Evolutionary conservation across 2,329 filamentous ascomycete species (phyloP).

Genomic region (Diaporthe humulicola): DNA sequence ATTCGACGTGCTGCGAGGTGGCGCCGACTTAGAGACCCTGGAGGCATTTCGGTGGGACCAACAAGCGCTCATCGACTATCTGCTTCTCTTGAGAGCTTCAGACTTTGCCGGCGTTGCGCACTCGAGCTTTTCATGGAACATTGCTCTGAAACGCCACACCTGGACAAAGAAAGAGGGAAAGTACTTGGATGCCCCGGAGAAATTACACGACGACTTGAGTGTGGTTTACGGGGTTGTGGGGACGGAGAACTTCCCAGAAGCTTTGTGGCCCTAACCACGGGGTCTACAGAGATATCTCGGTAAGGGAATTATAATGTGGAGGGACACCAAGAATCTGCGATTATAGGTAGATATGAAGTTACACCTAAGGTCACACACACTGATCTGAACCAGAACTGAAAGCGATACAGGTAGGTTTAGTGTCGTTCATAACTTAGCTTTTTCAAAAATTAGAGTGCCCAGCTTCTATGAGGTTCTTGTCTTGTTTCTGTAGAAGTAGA

Average conservation of each 20-base stretch:
- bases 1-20: conserved; percentile 9
- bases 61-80: conserved; percentile 33
- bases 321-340: not conserved
- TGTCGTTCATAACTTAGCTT: conserved; percentile 58
- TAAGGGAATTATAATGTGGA: no score
- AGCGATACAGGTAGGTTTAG: no score
- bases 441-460: conserved; percentile 65
- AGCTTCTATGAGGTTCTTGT: conserved; percentile 70
- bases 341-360: not conserved
- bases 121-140: conserved; percentile 36
- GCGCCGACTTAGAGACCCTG: not conserved
- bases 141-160: conserved; percentile 31
- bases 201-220: conserved; percentile 24
- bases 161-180: not conserved
- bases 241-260: conserved; percentile 3
- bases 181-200: conserved; percentile 28
- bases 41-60: conserved; percentile 23
- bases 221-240: conserved; percentile 29
- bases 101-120: conserved; percentile 33
- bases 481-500: conserved; percentile 67
- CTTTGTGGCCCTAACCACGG: conserved; percentile 15
- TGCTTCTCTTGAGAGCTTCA: conserved; percentile 28
- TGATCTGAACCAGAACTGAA: not conserved
- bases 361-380: not conserved
- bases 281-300: not conserved